phyloP scores from a whole-genome alignment of 1,139 yeast genomes.

The Yamadazyma sp. region DNA sequence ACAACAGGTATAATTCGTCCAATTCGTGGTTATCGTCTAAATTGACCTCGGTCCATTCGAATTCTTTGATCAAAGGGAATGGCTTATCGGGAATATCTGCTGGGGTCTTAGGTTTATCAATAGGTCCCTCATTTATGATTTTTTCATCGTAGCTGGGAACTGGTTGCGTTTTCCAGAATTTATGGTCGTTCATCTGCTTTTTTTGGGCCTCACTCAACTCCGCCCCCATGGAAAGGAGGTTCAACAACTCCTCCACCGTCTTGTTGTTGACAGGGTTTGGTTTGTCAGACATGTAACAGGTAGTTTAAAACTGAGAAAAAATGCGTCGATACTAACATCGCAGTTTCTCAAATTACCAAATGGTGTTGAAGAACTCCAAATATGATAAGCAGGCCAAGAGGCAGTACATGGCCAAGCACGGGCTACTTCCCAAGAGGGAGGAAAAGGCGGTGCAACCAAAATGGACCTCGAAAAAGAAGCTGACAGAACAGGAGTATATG shows the following conservation, averaged over 20 bases:
- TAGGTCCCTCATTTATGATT: conserved; percentile 76
- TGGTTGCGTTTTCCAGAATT: conserved; percentile 98
- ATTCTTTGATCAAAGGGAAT: conserved; percentile 67
- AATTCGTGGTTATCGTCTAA: conserved; percentile 57
- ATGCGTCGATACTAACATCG: neutral
- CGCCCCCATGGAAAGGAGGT: conserved; percentile 53
- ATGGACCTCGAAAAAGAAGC: conserved; percentile 36
- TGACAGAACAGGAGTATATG: conserved; percentile 14
- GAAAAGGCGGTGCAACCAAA: conserved; percentile 24
- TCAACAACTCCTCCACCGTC: conserved; percentile 50
- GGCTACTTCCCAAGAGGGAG: conserved; percentile 21
- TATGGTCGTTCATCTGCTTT: conserved; percentile 80
- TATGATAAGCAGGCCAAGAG: conserved; percentile 48
- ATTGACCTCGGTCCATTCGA: conserved; percentile 87
- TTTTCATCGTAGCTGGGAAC: conserved; percentile 75
- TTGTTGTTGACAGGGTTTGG: conserved; percentile 19
- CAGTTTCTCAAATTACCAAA: conserved; percentile 13
- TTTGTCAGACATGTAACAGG: conserved; percentile 9
- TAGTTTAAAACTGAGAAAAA: neutral
- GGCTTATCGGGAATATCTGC: conserved; percentile 73
- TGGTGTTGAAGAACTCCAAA: conserved; percentile 47
- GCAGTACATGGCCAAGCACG: conserved; percentile 43
- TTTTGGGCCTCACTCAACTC: conserved; percentile 54
- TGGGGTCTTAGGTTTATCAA: conserved; percentile 64
- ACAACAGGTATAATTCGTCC: conserved; percentile 71